Conservation (phyloP, 495 filamentous ascomycete species). For the Talaromyces wortmannii region DNA sequence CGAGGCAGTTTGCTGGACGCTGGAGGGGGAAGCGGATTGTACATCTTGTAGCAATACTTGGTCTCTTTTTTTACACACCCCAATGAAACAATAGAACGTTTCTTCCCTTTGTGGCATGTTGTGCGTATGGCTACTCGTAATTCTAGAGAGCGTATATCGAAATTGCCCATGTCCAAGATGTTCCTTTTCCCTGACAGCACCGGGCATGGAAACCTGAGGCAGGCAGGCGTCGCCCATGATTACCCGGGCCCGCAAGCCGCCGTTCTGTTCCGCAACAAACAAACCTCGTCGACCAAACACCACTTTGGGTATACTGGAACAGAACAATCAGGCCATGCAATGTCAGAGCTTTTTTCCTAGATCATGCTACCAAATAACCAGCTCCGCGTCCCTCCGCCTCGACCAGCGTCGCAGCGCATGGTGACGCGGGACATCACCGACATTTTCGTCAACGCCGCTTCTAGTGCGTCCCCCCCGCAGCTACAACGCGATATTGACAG, state of each 20-base stretch:
- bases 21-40: constrained; percentile 17
- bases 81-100: constrained; percentile 2
- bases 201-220: neutral
- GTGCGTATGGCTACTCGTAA: neutral
- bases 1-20: neutral
- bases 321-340: neutral
- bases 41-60: constrained; percentile 40
- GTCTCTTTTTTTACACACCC: neutral
- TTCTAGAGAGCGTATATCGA: neutral
- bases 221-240: neutral
- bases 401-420: constrained; percentile 35
- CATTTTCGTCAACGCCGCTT: constrained; percentile 63
- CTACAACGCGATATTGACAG: neutral
- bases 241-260: neutral
- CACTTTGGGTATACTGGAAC: neutral
- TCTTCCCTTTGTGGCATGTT: neutral
- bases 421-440: constrained; percentile 69
- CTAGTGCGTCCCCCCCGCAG: constrained; percentile 42
- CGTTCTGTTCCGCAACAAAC: neutral
- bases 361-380: constrained; percentile 35
- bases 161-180: neutral
- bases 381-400: constrained; percentile 25
- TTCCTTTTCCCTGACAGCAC: neutral
- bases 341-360: constrained; percentile 6
- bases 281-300: neutral